Conservation (phyloP, 768 basidiomycete genomes). For the Russula emetica region DNA sequence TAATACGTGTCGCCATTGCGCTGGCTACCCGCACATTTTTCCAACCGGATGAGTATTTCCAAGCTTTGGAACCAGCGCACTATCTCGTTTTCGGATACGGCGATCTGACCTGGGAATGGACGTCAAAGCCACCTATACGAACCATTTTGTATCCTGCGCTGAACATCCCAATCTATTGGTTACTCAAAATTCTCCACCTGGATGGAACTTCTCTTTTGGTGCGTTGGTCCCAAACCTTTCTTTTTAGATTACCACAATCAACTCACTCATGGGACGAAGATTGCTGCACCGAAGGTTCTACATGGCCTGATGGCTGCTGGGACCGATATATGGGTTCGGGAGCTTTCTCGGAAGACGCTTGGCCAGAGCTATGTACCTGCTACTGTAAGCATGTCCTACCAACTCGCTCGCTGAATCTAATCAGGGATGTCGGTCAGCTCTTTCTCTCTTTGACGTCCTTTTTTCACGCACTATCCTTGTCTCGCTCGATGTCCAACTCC, state of each 20-base stretch:
- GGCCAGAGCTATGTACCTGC: slow-evolving; percentile 54
- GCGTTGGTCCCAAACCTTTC: slow-evolving; percentile 33
- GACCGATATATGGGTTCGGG: slow-evolving; percentile 72
- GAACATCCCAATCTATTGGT: slow-evolving; percentile 75
- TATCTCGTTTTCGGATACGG: slow-evolving; percentile 87
- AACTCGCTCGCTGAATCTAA: neutral
- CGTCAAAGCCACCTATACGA: slow-evolving; percentile 60
- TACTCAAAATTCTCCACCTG: slow-evolving; percentile 52
- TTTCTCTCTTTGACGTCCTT: slow-evolving; percentile 77
- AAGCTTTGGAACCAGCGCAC: slow-evolving; percentile 91
- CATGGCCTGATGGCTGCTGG: slow-evolving; percentile 73
- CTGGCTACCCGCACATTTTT: slow-evolving; percentile 80
- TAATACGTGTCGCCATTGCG: slow-evolving; percentile 56
- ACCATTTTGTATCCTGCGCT: slow-evolving; percentile 78
- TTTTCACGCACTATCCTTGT: slow-evolving; percentile 84
- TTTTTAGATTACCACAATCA: neutral
- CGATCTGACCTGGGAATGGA: slow-evolving; percentile 96
- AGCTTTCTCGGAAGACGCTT: slow-evolving; percentile 53
- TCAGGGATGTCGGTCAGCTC: slow-evolving; percentile 43
- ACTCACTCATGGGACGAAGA: slow-evolving; percentile 40
- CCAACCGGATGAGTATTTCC: slow-evolving; percentile 97
- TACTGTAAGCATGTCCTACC: slow-evolving; percentile 50
- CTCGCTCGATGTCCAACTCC: slow-evolving; percentile 84
- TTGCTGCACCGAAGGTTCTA: slow-evolving; percentile 54
- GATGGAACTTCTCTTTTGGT: slow-evolving; percentile 62